A percentile compares a stretch with the other conserved stretches of the same genome.
These are phyloP conservation scores for Ophiostoma sp. DNA, from an alignment of 2,329 filamentous ascomycete species.

Conservation along the genomic window DNA sequence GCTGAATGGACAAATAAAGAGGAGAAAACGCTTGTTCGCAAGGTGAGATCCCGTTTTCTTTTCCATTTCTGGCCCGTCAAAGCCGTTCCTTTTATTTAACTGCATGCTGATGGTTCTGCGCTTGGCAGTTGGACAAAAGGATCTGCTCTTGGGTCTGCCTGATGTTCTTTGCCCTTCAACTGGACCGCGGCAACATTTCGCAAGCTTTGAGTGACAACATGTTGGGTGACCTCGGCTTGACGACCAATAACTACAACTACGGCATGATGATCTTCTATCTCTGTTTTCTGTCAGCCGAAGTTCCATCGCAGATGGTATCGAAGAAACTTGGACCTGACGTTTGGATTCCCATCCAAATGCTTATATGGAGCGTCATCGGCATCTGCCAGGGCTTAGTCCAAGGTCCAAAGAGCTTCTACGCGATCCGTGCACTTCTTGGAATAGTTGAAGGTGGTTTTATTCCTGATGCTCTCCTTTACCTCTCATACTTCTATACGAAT, in stretches of 20 bases:
- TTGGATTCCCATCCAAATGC: constrained; percentile 40
- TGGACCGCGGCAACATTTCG: constrained; percentile 40
- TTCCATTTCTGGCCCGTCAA: not conserved
- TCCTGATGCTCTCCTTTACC: constrained; percentile 37
- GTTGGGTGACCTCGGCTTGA: constrained; percentile 35
- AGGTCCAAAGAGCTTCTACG: constrained; percentile 34
- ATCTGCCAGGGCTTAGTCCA: constrained; percentile 36
- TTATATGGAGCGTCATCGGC: constrained; percentile 37
- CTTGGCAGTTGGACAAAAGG: not conserved
- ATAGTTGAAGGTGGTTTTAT: constrained; percentile 34
- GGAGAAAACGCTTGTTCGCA: not conserved
- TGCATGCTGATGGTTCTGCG: not conserved
- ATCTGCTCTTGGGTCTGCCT: constrained; percentile 28
- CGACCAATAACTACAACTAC: constrained; percentile 49
- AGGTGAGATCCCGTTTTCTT: not conserved
- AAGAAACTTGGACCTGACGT: constrained; percentile 47
- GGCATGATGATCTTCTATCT: constrained; percentile 56
- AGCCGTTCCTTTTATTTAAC: not conserved
- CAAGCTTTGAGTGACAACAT: constrained; percentile 41
- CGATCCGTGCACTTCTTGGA: constrained; percentile 27
- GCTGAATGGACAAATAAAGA: not conserved
- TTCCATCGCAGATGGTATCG: constrained; percentile 60
- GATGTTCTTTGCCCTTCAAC: constrained; percentile 41
- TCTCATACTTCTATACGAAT: constrained; percentile 39
- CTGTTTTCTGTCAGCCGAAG: constrained; percentile 56